Evolutionary conservation across 2,329 filamentous ascomycete species (phyloP), one percentile per base, ranked within the genome.

Genomic region (Colletotrichum costaricense): DNA sequence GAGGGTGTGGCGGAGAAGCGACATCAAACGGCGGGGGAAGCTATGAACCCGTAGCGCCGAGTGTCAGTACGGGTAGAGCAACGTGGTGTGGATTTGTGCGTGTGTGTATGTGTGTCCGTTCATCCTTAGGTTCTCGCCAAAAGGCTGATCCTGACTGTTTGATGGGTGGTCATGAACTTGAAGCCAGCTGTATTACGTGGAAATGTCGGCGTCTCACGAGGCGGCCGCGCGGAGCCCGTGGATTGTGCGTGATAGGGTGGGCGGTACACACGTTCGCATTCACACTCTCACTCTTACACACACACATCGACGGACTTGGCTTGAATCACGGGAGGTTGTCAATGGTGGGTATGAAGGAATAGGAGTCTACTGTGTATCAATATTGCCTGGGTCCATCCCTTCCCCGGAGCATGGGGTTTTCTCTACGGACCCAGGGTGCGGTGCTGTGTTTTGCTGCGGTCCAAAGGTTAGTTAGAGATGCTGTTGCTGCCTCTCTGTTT

Each of bases 41-140:
- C 60, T 57, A 63, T 55, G 70, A 59, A 60, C 24, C 16, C 49
- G 66, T 69, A 38, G 66, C 70, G 70, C 42, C 30, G 54, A n/a
- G 52, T 35, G 26, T 28, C 26, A 28, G 33, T 62, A 22, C 35
- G 35, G 14, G 16, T 38, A 14, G 35, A 11, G 28, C 22, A 4
- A 33, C 42, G 2, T 46, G 42, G 28, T 14, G 35, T 42, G 35
- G 12, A 16, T 42, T 14, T 6, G 35, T 42, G 35, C 12, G 35
- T 42, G 35, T 42, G 35, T 42, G 5, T 42, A 16, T 6, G 35
- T 42, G 11, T 52, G 33, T 42, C 62, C 35, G 56, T 58, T 35
- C 38, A 11, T 14, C 30, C 33, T 16, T n/a, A 9, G 19, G 14
- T 16, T 42, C 14, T 42, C 28, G 19, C 24, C 30, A 55, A 24